Conservation (phyloP, 78 protist species). For the Monocercomonoides exilis region DNA sequence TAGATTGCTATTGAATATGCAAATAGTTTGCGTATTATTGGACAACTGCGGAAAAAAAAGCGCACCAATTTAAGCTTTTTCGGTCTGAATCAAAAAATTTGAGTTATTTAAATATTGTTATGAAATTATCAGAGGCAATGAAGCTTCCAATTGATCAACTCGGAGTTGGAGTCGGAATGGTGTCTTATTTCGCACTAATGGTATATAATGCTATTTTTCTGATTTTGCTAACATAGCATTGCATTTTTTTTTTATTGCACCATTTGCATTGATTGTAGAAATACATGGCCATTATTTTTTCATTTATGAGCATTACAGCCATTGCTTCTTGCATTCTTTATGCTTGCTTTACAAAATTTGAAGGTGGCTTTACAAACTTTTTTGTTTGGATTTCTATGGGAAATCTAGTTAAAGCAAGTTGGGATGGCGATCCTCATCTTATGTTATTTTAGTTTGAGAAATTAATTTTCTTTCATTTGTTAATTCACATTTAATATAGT, state of each 20-base stretch:
- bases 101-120: too few relatives aligned
- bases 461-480: neutral
- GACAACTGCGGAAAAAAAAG: too few relatives aligned
- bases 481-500: neutral
- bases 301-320: neutral
- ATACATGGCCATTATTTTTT: neutral
- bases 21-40: too few relatives aligned
- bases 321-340: neutral
- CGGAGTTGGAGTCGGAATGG: neutral
- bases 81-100: too few relatives aligned
- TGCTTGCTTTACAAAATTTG: neutral
- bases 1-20: too few relatives aligned
- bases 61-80: too few relatives aligned
- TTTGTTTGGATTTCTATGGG: neutral
- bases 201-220: neutral
- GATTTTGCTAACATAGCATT: neutral
- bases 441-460: neutral
- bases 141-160: neutral
- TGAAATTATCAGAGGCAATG: too few relatives aligned
- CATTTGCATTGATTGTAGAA: neutral
- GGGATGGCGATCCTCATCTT: neutral
- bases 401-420: neutral
- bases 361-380: neutral
- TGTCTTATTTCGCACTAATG: neutral
- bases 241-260: neutral